Evolutionary conservation across 768 basidiomycete species (phyloP).

Genomic region (Lactifluus subvellereus): DNA sequence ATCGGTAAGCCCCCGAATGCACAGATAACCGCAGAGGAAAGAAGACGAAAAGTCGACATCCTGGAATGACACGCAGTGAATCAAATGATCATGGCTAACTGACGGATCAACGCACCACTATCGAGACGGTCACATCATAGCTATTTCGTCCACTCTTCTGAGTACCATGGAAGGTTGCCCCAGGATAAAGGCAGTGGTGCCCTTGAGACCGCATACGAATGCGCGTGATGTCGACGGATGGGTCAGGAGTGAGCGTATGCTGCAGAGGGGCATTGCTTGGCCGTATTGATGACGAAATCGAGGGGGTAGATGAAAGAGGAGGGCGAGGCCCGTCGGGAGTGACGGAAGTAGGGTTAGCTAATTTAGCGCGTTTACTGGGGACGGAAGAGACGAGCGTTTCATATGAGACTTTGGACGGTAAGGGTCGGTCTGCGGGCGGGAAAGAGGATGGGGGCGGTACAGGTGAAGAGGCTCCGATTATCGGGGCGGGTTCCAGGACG

Average conservation of each 20-base stretch:
- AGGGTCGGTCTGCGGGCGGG: slow-evolving; percentile 6
- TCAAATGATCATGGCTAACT: background rate
- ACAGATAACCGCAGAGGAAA: slow-evolving; percentile 85
- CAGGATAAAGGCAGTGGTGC: slow-evolving; percentile 81
- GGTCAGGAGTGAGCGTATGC: slow-evolving; percentile 36
- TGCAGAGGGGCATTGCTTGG: slow-evolving; percentile 24
- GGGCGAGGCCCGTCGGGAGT: slow-evolving; percentile 29
- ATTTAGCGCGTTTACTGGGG: slow-evolving; percentile 33
- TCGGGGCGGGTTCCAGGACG: background rate
- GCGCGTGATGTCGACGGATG: slow-evolving; percentile 69
- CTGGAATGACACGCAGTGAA: slow-evolving; percentile 35
- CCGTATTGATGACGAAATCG: slow-evolving; percentile 26
- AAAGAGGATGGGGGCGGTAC: background rate
- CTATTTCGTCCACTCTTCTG: slow-evolving; percentile 92
- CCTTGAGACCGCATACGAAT: slow-evolving; percentile 65
- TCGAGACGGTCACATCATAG: slow-evolving; percentile 90
- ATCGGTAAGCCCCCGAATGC: slow-evolving; percentile 87
- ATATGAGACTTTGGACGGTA: background rate
- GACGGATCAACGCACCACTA: slow-evolving; percentile 60
- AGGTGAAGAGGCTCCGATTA: slow-evolving; percentile 7
- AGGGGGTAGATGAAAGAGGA: slow-evolving; percentile 21
- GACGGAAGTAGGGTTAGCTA: slow-evolving; percentile 38
- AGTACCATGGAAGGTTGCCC: slow-evolving; percentile 82
- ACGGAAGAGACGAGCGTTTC: slow-evolving; percentile 31
- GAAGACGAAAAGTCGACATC: slow-evolving; percentile 87